Evolutionary conservation across 2,329 filamentous ascomycete species (phyloP), one percentile per base, ranked within the genome.

Genomic region (Colletotrichum aenigma): DNA sequence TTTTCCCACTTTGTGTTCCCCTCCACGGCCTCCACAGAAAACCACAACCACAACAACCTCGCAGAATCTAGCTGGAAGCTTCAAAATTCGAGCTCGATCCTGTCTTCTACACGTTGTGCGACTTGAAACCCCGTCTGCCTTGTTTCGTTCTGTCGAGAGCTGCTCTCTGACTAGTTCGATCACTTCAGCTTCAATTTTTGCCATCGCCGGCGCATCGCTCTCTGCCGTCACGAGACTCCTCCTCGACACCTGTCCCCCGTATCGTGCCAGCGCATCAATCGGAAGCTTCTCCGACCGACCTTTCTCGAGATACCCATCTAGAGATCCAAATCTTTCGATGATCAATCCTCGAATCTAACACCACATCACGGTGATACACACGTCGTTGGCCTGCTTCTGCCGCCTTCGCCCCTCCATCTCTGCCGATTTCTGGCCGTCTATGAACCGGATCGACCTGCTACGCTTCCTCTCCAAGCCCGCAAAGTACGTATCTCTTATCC

Each of bases 401-500:
- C 52, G 48, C 48, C 55, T 64, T 75, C 68, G 67, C 56, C 21
- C 43, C 21, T 30, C 70, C 32, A 60, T 32, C 34, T 12, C 48
- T 34, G 64, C 36, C 56, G 12, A 70, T 76, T 71, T 36, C 71
- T 75, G 73, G 67, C 56, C 68, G 92, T 95, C 92, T 93, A 98
- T 98, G 96, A 96, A 92, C 94, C 93, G 91, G 86, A 94, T 93
- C 88, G 95, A 97, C 87, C 93, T 97, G 83, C 92, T 98, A 84
- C 94, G 95, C 88, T 97, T 97, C 89, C 92, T 98, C 82, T 97
- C 95, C 85, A 97, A 97, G 90, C 95, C 95, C 84, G 95, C 95
- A 86, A 98, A 98, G 96, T 98, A 88, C 84, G 94, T 88, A 32
- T 61, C 6, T 30, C 30, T 0, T 0, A 0, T 2, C 6, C 21